A percentile compares a stretch with the other conserved stretches of the same genome.
phyloP scores from a whole-genome alignment of 202 grass and related monocot species.

The Sporobolus alterniflorus region DNA sequence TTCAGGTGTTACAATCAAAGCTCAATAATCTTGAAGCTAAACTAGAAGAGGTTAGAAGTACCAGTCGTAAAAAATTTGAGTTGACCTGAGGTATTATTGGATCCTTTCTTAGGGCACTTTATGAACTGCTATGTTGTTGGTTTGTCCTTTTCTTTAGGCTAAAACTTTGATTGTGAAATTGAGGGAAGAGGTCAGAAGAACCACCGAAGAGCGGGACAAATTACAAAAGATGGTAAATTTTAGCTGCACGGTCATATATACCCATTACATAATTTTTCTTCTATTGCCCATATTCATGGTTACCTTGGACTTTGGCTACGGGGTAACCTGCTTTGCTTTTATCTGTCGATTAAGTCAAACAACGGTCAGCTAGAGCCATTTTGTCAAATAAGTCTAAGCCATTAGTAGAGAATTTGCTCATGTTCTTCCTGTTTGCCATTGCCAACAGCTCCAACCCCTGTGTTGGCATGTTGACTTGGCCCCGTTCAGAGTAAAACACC shows the following conservation, averaged over 20 bases:
- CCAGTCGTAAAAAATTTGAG: neutral
- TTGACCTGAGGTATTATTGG: neutral
- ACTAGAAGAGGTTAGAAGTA: conserved; percentile 66
- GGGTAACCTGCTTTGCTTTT: conserved; percentile 7
- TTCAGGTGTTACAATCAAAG: conserved; percentile 60
- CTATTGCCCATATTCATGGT: neutral
- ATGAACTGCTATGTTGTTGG: neutral
- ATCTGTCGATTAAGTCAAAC: neutral
- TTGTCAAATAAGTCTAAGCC: neutral
- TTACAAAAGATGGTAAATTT: conserved; percentile 70
- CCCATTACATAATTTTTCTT: neutral
- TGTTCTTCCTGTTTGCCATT: neutral
- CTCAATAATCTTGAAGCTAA: conserved; percentile 73
- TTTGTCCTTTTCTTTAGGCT: conserved; percentile 54
- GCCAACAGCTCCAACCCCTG: neutral
- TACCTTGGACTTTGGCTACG: conserved; percentile 8
- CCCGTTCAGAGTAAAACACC: neutral
- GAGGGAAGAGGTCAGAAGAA: conserved; percentile 55
- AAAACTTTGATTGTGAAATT: conserved; percentile 65
- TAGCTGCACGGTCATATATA: neutral
- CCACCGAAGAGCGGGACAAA: conserved; percentile 58
- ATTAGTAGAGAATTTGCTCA: neutral
- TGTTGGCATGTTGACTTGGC: neutral
- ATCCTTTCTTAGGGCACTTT: neutral
- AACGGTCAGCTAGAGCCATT: neutral